A percentile compares a stretch with the other conserved stretches of the same genome.
phyloP scores from a whole-genome alignment of 768 basidiomycete species.

The Mrakia frigida region DNA sequence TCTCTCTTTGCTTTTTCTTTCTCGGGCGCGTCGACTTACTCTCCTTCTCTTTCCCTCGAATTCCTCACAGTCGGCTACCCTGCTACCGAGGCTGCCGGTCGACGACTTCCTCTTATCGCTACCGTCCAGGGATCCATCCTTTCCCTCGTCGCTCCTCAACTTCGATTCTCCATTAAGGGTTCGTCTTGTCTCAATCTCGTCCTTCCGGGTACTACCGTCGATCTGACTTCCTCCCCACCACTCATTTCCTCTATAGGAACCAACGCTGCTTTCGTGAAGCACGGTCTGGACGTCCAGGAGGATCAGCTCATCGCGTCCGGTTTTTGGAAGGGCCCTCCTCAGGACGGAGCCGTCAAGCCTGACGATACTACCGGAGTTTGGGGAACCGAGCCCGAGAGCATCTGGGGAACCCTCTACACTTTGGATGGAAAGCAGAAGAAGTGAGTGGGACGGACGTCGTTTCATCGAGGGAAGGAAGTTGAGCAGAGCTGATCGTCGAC shows the following conservation, averaged over 20 bases:
- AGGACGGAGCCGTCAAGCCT: slow-evolving; percentile 38
- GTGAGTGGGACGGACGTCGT: slow-evolving; percentile 39
- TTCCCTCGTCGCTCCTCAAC: slow-evolving; percentile 60
- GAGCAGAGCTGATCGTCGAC: background rate
- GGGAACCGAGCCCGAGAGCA: slow-evolving; percentile 53
- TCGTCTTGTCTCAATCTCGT: no score
- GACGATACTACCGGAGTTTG: slow-evolving; percentile 42
- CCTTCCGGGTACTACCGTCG: no score
- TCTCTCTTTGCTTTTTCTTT: background rate
- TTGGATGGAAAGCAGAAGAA: slow-evolving; percentile 50
- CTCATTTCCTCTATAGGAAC: slow-evolving; percentile 39
- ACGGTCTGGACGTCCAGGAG: slow-evolving; percentile 73
- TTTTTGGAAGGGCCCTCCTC: slow-evolving; percentile 45
- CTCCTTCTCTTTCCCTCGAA: slow-evolving; percentile 50
- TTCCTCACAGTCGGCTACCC: slow-evolving; percentile 41
- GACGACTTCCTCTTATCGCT: slow-evolving; percentile 54
- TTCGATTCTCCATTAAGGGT: slow-evolving; percentile 61
- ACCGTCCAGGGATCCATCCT: slow-evolving; percentile 65
- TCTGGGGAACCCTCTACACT: slow-evolving; percentile 62
- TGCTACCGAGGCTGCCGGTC: slow-evolving; percentile 26
- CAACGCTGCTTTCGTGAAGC: slow-evolving; percentile 66
- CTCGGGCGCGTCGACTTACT: slow-evolving; percentile 37
- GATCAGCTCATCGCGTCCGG: slow-evolving; percentile 55
- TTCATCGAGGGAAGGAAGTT: background rate
- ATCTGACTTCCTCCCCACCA: no score